These are phyloP conservation scores for Oryza meyeriana DNA, from an alignment of 176 grass and related monocot species.

Conservation along the genomic window DNA sequence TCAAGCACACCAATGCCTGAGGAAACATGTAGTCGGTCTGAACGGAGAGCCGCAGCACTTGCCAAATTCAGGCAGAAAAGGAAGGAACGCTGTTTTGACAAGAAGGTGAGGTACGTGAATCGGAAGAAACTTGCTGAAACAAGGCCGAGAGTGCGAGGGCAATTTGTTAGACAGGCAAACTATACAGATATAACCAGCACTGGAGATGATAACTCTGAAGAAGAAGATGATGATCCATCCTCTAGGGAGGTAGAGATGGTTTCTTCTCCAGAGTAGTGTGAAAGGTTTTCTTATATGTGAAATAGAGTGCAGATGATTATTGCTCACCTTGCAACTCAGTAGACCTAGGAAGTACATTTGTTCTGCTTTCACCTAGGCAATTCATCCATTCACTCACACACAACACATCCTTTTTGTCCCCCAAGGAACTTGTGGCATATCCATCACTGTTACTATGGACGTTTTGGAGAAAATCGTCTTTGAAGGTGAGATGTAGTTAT, in stretches of 20 bases:
- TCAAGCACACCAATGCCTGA: slow-evolving; percentile 48
- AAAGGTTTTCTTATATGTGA: slow-evolving; percentile 21
- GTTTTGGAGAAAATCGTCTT: slow-evolving; percentile 21
- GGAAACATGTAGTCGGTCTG: slow-evolving; percentile 43
- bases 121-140: slow-evolving; percentile 82
- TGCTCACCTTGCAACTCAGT: slow-evolving; percentile 32
- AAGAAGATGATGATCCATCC: slow-evolving; percentile 63
- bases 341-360: slow-evolving; percentile 15
- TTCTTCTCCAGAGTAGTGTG: slow-evolving; percentile 62
- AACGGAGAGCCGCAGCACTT: slow-evolving; percentile 74
- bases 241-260: slow-evolving; percentile 61
- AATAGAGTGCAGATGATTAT: slow-evolving; percentile 35
- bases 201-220: slow-evolving; percentile 74
- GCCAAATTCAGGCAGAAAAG: slow-evolving; percentile 95
- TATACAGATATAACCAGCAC: slow-evolving; percentile 59
- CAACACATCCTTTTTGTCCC: slow-evolving; percentile 8
- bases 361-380: slow-evolving; percentile 7
- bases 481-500: slow-evolving; percentile 26
- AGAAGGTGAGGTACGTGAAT: slow-evolving; percentile 94
- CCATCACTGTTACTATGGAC: slow-evolving; percentile 24
- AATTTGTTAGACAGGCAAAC: slow-evolving; percentile 78
- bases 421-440: slow-evolving; percentile 7
- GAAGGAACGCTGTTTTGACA: slow-evolving; percentile 90
- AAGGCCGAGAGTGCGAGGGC: slow-evolving; percentile 79
- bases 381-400: slow-evolving; percentile 5